Base-by-base conservation (phyloP, 1,284 basidiomycete species). In the Tremellales sp. region DNA sequence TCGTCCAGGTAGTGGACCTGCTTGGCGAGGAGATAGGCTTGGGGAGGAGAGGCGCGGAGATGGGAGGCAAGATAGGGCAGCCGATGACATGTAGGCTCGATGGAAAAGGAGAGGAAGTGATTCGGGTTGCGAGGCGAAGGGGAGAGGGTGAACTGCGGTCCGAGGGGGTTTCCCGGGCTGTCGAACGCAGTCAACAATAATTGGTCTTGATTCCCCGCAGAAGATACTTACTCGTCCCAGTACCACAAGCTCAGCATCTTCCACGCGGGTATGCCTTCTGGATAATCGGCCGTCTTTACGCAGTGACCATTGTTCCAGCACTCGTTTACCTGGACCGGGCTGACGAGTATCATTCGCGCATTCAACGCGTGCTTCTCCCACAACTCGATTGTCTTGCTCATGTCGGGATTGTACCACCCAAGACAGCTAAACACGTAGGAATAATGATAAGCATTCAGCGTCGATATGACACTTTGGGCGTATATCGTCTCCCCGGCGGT, bases 11-110 rank as follows among this genome's bases (percentile, higher is more conserved):
- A 72, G 5, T 57, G 41, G 18, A 65, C 48, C 14, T 61, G 54
- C 44, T 74, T 74, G 12, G 70, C 67, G 16, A 72, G 52, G 16
- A 75, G 46, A 51, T 70, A 75, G 1, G 58, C 69, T 41, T 62
- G 63, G 4, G 60, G 56, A 12, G 54, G 57, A n/a, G 57, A 39
- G 1, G 54, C 26, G 4, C 68, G 61, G 29, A 56, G 21, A 0
- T 39, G 22, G 3, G 47, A 38, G 5, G 42, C 34, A 1, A 59
- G 22, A 29, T 61, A 61, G 5, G 61, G 66, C 2, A 60, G 52
- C 16, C 53, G 47, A 9, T 40, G 45, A 49, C 73, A 75, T 0
- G 62, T 57, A 3, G 56, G 58, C 45, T 75, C 72, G 58, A 75
- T 63, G 26, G 67, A 72, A 45, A 71, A 73, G 14, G 71, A 71